These are phyloP conservation scores for Leptomonas pyrrhocoris DNA, from an alignment of 208 protist genomes.

Conservation along the genomic window DNA sequence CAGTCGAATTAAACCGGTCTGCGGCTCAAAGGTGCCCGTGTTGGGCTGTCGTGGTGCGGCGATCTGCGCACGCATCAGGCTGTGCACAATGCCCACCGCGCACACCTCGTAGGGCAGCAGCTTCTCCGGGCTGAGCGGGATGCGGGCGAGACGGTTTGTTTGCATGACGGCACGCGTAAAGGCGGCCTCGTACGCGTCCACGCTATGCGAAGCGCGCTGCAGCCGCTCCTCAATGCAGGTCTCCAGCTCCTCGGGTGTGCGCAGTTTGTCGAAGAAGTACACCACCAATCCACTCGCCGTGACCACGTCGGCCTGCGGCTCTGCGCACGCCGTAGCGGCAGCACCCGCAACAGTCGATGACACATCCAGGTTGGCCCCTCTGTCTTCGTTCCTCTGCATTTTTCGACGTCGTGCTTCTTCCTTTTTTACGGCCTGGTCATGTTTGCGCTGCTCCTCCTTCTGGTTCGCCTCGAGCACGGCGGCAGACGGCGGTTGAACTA, in stretches of 20 bases:
- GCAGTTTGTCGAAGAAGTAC: conserved; percentile 88
- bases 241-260: conserved; percentile 70
- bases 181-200: conserved; percentile 70
- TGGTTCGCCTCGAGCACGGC: conserved; percentile 48
- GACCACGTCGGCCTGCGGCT: conserved; percentile 41
- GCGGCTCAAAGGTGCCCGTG: conserved; percentile 70
- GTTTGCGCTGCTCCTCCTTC: conserved; percentile 35
- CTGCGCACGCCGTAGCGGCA: conserved; percentile 3
- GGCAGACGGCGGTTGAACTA: conserved; percentile 59
- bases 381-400: conserved; percentile 27
- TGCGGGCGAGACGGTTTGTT: conserved; percentile 74
- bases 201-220: conserved; percentile 62
- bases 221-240: conserved; percentile 73
- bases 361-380: neutral
- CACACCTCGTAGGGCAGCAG: conserved; percentile 77
- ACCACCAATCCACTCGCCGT: conserved; percentile 57
- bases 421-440: conserved; percentile 19
- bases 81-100: conserved; percentile 85
- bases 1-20: conserved; percentile 87
- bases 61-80: conserved; percentile 83
- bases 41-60: conserved; percentile 83
- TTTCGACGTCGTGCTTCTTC: conserved; percentile 25
- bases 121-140: conserved; percentile 69
- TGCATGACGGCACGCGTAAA: conserved; percentile 74
- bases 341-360: neutral